phyloP scores from a whole-genome alignment of 306 rosid genomes.

The Lathyrus oleraceus region DNA sequence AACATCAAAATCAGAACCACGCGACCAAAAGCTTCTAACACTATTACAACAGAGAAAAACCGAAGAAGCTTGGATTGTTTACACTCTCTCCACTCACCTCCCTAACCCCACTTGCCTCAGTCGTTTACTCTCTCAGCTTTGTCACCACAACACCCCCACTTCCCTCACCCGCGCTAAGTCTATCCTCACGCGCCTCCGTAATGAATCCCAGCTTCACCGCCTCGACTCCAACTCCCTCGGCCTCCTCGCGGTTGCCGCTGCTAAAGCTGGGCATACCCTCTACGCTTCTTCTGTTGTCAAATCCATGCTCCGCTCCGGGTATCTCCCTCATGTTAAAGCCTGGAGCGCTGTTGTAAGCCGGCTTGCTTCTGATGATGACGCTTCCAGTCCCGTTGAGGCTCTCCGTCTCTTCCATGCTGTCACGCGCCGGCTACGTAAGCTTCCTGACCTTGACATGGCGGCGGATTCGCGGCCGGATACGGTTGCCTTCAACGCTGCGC shows the following conservation, averaged over 20 bases:
- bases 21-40: conserved; percentile 58
- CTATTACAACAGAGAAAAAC: conserved; percentile 82
- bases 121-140: conserved; percentile 75
- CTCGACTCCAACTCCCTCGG: conserved; percentile 91
- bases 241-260: conserved; percentile 79
- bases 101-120: conserved; percentile 86
- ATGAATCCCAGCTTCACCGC: conserved; percentile 84
- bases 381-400: conserved; percentile 64
- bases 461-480: conserved; percentile 82
- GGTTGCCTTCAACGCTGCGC: conserved; percentile 76
- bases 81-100: conserved; percentile 53
- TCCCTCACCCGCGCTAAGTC: conserved; percentile 88
- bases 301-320: conserved; percentile 99
- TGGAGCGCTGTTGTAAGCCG: conserved; percentile 92
- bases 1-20: conserved; percentile 24
- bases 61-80: conserved; percentile 78
- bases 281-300: conserved; percentile 80
- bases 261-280: conserved; percentile 67
- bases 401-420: conserved; percentile 57
- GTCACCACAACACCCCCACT: conserved; percentile 55
- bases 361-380: conserved; percentile 59
- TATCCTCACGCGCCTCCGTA: conserved; percentile 89
- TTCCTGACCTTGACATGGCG: conserved; percentile 45
- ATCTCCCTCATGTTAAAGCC: conserved; percentile 92
- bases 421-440: conserved; percentile 56